These are phyloP conservation scores for Stenogyne calaminthoides DNA, from an alignment of 305 asterid species.

Conservation along the genomic window DNA sequence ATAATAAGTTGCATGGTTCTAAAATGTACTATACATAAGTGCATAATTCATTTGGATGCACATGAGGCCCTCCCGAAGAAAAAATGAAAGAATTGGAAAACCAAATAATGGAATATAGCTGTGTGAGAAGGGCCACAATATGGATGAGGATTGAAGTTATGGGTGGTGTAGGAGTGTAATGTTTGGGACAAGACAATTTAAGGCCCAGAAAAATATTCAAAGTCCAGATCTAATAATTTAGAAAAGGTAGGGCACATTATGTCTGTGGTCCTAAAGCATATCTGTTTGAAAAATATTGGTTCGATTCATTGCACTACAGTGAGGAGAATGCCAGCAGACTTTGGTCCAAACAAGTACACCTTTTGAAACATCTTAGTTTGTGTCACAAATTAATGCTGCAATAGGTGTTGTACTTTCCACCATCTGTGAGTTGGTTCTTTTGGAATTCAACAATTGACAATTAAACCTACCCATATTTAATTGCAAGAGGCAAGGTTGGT, in stretches of 20 bases:
- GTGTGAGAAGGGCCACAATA: slow-evolving; percentile 30
- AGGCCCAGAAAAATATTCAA: slow-evolving; percentile 15
- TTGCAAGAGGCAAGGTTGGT: slow-evolving; percentile 8
- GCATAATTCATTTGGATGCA: too few species aligned
- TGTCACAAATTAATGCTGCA: slow-evolving; percentile 22
- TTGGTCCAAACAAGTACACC: slow-evolving; percentile 25
- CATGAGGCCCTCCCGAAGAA: too few species aligned
- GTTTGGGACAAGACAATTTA: slow-evolving; percentile 25
- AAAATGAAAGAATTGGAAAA: slow-evolving; percentile 9
- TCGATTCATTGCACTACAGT: background rate
- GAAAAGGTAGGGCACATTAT: slow-evolving; percentile 32
- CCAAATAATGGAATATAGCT: slow-evolving; percentile 32
- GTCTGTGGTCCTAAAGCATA: slow-evolving; percentile 40
- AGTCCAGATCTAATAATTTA: slow-evolving; percentile 23
- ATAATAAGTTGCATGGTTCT: too few species aligned
- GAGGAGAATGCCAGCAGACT: slow-evolving; percentile 29
- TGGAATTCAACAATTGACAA: slow-evolving; percentile 2
- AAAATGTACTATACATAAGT: too few species aligned
- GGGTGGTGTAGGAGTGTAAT: slow-evolving; percentile 21
- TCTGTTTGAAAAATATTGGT: slow-evolving; percentile 29
- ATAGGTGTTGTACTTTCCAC: slow-evolving; percentile 27
- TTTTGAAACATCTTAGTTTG: slow-evolving; percentile 27
- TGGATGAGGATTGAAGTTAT: slow-evolving; percentile 25
- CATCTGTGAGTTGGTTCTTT: slow-evolving; percentile 33
- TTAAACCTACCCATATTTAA: slow-evolving; percentile 9